Percentiles rank a stretch among this genome's conserved stretches.
Evolutionary conservation across 1,139 yeast species (phyloP).

Genomic region (Candida buenavistaensis): DNA sequence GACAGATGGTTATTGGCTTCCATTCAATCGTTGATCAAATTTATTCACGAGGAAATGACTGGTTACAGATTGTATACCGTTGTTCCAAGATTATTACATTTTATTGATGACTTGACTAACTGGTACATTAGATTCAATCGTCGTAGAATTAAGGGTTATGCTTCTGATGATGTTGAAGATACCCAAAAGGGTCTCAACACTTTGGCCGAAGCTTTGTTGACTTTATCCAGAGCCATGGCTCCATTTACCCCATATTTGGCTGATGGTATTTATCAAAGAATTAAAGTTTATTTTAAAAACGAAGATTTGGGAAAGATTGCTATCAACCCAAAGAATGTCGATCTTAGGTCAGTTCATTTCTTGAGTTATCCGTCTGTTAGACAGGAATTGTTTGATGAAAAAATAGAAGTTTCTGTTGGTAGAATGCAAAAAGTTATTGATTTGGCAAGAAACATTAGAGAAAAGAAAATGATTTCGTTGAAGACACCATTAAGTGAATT

Average conservation of each 20-base stretch:
- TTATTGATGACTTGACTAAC: constrained; percentile 93
- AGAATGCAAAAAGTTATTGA: constrained; percentile 98
- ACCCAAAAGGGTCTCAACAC: constrained; percentile 87
- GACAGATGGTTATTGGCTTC: constrained; percentile 97
- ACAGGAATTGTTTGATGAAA: constrained; percentile 74
- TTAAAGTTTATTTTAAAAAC: constrained; percentile 60
- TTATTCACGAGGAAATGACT: constrained; percentile 85
- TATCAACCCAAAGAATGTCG: constrained; percentile 46
- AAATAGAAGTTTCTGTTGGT: constrained; percentile 78
- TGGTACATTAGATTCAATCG: constrained; percentile 99
- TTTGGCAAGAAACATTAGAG: constrained; percentile 94
- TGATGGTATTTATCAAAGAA: constrained; percentile 81
- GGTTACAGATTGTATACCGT: constrained; percentile 92
- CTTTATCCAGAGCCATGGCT: constrained; percentile 94
- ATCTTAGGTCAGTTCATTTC: constrained; percentile 88
- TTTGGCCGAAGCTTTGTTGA: constrained; percentile 83
- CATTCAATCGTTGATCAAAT: constrained; percentile 82
- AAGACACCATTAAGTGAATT: constrained; percentile 92
- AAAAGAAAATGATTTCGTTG: constrained; percentile 88
- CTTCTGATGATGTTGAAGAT: constrained; percentile 77
- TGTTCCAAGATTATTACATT: constrained; percentile 83
- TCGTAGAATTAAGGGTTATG: constrained; percentile 88
- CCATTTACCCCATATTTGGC: constrained; percentile 97
- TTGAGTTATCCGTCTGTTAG: constrained; percentile 86
- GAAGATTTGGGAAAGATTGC: constrained; percentile 48